Percentiles rank a stretch among this genome's conserved stretches.
phyloP scores from a whole-genome alignment of 2,329 filamentous ascomycete species.

The Onygenales sp. region DNA sequence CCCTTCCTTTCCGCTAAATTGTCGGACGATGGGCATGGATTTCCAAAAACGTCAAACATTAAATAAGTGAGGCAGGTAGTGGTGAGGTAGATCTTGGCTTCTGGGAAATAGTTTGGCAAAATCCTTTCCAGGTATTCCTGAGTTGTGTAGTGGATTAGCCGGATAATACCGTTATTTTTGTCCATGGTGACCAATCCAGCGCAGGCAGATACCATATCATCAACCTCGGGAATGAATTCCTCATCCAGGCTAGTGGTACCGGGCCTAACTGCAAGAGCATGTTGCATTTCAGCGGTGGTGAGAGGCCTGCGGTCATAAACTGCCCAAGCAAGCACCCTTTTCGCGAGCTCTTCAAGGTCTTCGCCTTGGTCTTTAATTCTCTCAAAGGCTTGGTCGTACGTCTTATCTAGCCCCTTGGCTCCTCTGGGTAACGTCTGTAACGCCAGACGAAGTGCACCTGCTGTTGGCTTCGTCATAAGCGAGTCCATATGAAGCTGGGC shows the following conservation, averaged over 20 bases:
- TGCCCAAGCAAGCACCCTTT: background rate
- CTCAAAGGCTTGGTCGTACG: conserved; percentile 35
- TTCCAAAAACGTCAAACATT: conserved; percentile 20
- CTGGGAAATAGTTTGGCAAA: conserved; percentile 20
- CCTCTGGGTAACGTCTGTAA: conserved; percentile 24
- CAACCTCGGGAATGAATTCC: background rate
- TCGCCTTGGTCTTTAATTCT: background rate
- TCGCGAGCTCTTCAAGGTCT: background rate
- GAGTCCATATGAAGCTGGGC: conserved; percentile 17
- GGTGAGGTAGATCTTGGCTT: conserved; percentile 19
- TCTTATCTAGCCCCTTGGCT: conserved; percentile 23
- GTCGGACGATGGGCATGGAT: background rate
- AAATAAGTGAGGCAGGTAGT: conserved; percentile 29
- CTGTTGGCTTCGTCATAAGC: conserved; percentile 9
- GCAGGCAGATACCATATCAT: background rate
- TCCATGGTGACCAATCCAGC: conserved; percentile 27
- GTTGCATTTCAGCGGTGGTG: background rate
- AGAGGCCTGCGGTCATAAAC: background rate
- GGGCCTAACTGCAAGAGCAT: background rate
- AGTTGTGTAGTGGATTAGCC: conserved; percentile 39
- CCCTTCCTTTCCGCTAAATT: background rate
- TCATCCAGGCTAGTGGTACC: background rate
- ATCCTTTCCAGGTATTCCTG: conserved; percentile 35
- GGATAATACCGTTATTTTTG: conserved; percentile 26
- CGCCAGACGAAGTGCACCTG: conserved; percentile 23